Evolutionary conservation across 2,329 filamentous ascomycete genomes (phyloP).

Genomic region (Coleophoma crateriformis): DNA sequence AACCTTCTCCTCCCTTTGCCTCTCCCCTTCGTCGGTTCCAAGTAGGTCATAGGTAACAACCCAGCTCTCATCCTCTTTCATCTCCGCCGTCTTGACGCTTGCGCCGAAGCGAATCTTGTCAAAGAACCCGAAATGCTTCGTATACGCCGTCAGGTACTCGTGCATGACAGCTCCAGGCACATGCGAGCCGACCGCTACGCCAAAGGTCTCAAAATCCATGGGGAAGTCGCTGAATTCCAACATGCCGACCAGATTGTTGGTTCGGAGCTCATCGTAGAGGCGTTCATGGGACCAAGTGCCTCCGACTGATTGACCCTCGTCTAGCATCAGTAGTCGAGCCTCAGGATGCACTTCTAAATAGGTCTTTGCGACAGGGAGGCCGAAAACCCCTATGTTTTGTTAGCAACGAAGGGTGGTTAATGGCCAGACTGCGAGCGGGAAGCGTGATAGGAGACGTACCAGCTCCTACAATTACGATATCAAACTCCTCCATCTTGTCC

Average conservation of each 20-base stretch:
- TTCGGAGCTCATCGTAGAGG: conserved; percentile 61
- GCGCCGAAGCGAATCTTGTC: conserved; percentile 42
- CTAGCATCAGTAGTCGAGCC: conserved; percentile 50
- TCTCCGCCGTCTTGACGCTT: conserved; percentile 30
- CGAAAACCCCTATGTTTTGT: conserved; percentile 37
- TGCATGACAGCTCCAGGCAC: conserved; percentile 51
- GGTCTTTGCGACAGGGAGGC: conserved; percentile 54
- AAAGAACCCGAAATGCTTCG: conserved; percentile 44
- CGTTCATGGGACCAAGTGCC: conserved; percentile 67
- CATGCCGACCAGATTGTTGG: conserved; percentile 67
- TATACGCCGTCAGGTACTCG: conserved; percentile 49
- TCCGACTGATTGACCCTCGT: conserved; percentile 49
- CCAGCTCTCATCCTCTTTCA: not conserved
- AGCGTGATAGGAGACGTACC: conserved; percentile 34
- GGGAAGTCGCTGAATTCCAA: conserved; percentile 71
- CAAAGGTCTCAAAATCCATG: conserved; percentile 3
- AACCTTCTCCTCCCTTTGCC: conserved; percentile 43
- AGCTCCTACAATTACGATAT: conserved; percentile 35
- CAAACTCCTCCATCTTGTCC: conserved; percentile 7
- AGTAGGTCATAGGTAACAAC: not conserved
- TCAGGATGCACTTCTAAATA: conserved; percentile 51
- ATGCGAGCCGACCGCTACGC: conserved; percentile 39
- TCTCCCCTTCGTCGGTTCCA: not conserved
- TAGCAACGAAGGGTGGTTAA: not conserved
- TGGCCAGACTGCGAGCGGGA: not conserved